Conservation (phyloP, 2,329 filamentous ascomycete genomes). For the Trichothecium sympodiale region DNA sequence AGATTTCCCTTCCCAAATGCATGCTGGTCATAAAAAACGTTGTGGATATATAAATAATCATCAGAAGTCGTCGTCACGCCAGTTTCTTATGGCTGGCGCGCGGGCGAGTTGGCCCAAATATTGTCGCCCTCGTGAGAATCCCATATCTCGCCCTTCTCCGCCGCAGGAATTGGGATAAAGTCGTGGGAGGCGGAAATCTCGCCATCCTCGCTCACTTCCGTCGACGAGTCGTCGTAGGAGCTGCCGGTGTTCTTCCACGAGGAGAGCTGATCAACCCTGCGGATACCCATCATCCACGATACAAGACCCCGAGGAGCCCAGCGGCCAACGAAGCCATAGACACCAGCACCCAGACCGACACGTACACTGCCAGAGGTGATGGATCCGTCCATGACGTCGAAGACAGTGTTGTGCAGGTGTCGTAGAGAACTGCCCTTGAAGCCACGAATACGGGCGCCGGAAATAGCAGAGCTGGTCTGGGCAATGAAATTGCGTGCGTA, state of each 20-base stretch:
- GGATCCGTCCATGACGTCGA: constrained; percentile 70
- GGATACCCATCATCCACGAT: constrained; percentile 87
- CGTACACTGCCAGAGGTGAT: constrained; percentile 54
- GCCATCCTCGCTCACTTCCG: constrained; percentile 23
- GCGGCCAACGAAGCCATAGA: constrained; percentile 77
- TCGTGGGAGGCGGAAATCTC: constrained; percentile 24
- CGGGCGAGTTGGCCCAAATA: constrained; percentile 28
- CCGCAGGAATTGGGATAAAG: constrained; percentile 38
- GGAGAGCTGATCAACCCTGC: constrained; percentile 46
- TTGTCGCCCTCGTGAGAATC: constrained; percentile 28
- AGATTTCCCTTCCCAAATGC: no score
- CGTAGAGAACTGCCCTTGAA: constrained; percentile 61
- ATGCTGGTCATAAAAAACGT: no score
- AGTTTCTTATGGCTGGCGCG: neutral
- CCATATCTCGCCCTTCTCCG: constrained; percentile 29
- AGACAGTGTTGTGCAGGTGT: constrained; percentile 75
- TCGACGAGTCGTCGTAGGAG: constrained; percentile 24
- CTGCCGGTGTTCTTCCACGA: constrained; percentile 34
- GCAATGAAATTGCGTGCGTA: constrained; percentile 52
- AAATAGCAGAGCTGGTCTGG: constrained; percentile 43
- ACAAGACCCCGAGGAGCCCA: constrained; percentile 70
- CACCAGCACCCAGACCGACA: constrained; percentile 71
- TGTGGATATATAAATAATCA: no score
- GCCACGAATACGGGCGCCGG: constrained; percentile 45
- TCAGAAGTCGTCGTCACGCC: no score